A percentile compares a stretch with the other conserved stretches of the same genome.
Evolutionary conservation across 768 basidiomycete genomes (phyloP).

Genomic region (Collybia sordida): DNA sequence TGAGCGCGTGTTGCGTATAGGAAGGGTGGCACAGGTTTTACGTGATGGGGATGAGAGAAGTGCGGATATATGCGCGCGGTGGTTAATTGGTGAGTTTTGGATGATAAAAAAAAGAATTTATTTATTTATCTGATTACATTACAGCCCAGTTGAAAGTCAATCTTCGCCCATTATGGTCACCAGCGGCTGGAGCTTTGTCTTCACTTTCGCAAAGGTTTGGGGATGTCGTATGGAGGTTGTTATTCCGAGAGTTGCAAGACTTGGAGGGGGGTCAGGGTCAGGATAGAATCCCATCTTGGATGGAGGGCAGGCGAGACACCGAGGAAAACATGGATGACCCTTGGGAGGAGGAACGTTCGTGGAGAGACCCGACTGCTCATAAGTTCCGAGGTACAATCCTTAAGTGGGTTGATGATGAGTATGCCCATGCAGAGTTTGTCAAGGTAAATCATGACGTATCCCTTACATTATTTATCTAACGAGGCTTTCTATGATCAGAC

Average conservation of each 20-base stretch:
- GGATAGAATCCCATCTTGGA: conserved; percentile 3
- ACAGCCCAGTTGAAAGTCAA: conserved; percentile 92
- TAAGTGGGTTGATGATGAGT: conserved; percentile 43
- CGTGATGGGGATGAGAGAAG: conserved; percentile 52
- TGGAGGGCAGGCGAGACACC: conserved; percentile 8
- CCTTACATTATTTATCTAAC: background rate
- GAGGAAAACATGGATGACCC: conserved; percentile 33
- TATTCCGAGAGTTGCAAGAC: conserved; percentile 43
- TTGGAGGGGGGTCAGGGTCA: conserved; percentile 15
- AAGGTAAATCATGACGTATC: conserved; percentile 27
- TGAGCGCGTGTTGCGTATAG: conserved; percentile 80
- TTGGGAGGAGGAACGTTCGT: conserved; percentile 73
- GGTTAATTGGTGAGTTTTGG: conserved; percentile 63
- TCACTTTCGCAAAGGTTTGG: conserved; percentile 55
- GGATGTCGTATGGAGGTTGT: conserved; percentile 67
- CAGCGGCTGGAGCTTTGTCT: conserved; percentile 69
- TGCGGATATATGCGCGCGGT: conserved; percentile 65
- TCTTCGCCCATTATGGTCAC: conserved; percentile 85
- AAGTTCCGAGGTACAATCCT: conserved; percentile 49
- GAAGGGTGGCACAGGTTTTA: conserved; percentile 64
- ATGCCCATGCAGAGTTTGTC: conserved; percentile 23
- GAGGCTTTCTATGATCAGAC: conserved; percentile 21
- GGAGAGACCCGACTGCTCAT: conserved; percentile 76
- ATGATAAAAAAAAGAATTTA: background rate
- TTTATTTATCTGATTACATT: background rate